phyloP scores from a whole-genome alignment of 371 early-diverging fungal species.

The Gilbertella persicaria region DNA sequence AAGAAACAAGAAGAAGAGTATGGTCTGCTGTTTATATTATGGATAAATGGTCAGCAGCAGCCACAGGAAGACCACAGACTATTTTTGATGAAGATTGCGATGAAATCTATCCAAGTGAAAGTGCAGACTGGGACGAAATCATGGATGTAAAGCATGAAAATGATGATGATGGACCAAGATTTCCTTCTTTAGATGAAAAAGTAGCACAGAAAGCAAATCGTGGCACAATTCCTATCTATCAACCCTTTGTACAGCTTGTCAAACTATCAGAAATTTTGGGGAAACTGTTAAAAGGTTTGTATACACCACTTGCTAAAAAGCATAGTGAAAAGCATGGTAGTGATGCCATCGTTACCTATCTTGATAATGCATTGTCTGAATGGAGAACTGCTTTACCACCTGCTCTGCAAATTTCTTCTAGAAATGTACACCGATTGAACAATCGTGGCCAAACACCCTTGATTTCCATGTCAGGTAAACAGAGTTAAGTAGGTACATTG shows the following conservation, averaged over 20 bases:
- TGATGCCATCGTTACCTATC: slow-evolving; percentile 46
- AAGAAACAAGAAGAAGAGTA: slow-evolving; percentile 60
- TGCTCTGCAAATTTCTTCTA: slow-evolving; percentile 37
- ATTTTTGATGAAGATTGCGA: slow-evolving; percentile 57
- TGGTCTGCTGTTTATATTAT: slow-evolving; percentile 70
- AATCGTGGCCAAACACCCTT: slow-evolving; percentile 33
- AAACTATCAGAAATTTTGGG: slow-evolving; percentile 52
- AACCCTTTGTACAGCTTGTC: slow-evolving; percentile 49
- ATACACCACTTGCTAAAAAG: slow-evolving; percentile 50
- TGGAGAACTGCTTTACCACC: slow-evolving; percentile 46
- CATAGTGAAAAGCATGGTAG: slow-evolving; percentile 51
- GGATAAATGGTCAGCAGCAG: slow-evolving; percentile 60
- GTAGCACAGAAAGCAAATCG: slow-evolving; percentile 36
- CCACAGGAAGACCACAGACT: slow-evolving; percentile 54
- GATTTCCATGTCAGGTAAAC: slow-evolving; percentile 45
- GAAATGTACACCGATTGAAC: slow-evolving; percentile 33
- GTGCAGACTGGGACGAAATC: slow-evolving; percentile 45
- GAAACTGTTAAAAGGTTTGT: slow-evolving; percentile 45
- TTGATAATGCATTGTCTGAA: slow-evolving; percentile 44
- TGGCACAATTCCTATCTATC: slow-evolving; percentile 45
- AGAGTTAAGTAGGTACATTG: not conserved
- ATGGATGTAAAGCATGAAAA: slow-evolving; percentile 33
- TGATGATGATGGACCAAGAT: slow-evolving; percentile 20
- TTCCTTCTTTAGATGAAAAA: slow-evolving; percentile 39
- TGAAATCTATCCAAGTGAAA: slow-evolving; percentile 42